A percentile compares a stretch with the other conserved stretches of the same genome.
Conservation (phyloP, 345 rosid genomes). For the thale cress (Arabidopsis thaliana) region DNA sequence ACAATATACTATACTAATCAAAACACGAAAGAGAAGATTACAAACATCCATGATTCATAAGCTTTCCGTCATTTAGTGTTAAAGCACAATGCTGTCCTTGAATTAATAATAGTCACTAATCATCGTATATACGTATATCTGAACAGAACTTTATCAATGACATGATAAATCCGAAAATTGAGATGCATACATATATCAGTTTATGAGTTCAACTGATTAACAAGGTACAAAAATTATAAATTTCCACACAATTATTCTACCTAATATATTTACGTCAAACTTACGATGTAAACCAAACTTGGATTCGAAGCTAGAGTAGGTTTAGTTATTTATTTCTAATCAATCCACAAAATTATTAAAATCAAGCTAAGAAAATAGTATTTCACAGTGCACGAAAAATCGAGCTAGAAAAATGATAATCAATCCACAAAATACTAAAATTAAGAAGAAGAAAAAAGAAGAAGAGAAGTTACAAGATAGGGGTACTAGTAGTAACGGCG, state of each 20-base stretch:
- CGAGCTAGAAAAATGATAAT: conserved; percentile 10
- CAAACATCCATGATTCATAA: conserved; percentile 18
- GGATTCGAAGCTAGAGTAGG: not conserved
- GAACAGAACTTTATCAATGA: not conserved
- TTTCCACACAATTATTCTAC: not conserved
- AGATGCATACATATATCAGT: not conserved
- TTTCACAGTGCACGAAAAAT: conserved; percentile 15
- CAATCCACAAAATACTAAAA: conserved; percentile 22
- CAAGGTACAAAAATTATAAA: not conserved
- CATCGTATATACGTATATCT: not conserved
- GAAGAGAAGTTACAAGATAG: conserved; percentile 11
- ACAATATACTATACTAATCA: not conserved
- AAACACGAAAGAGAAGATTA: conserved; percentile 13
- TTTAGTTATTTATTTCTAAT: not conserved
- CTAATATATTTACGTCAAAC: not conserved
- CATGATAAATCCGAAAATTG: conserved; percentile 7
- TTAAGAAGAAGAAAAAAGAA: not conserved
- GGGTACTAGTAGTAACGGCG: conserved; percentile 46
- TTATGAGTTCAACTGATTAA: not conserved
- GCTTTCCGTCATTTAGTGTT: conserved; percentile 31
- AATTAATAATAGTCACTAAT: conserved; percentile 2
- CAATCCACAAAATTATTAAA: no score
- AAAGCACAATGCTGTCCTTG: not conserved
- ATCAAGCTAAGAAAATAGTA: no score
- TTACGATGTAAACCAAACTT: conserved; percentile 5